These are phyloP conservation scores for Mercurialis annua DNA, from an alignment of 345 rosid species.

Conservation along the genomic window DNA sequence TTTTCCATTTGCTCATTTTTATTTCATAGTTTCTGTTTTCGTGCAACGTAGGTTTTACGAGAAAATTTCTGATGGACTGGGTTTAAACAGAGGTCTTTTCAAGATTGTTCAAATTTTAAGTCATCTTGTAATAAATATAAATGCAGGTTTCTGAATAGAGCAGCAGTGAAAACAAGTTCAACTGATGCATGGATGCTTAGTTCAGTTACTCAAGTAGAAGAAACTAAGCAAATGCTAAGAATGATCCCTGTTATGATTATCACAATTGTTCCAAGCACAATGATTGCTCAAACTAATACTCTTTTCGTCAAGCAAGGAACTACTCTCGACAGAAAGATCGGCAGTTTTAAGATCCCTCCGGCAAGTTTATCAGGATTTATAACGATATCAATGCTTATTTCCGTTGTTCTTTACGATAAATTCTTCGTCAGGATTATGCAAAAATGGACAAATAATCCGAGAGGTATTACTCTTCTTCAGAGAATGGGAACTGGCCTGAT, in stretches of 20 bases:
- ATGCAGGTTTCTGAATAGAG: constrained; percentile 68
- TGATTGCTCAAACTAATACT: constrained; percentile 71
- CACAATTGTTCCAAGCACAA: constrained; percentile 78
- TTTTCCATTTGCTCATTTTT: too few relatives aligned
- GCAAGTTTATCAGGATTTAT: constrained; percentile 64
- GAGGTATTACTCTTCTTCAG: constrained; percentile 82
- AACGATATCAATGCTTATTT: constrained; percentile 58
- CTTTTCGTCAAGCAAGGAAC: constrained; percentile 92
- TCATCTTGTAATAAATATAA: too few relatives aligned
- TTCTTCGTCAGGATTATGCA: constrained; percentile 41
- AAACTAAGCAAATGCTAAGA: constrained; percentile 85
- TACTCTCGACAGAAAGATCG: constrained; percentile 57
- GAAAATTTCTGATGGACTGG: too few relatives aligned
- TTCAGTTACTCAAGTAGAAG: constrained; percentile 85
- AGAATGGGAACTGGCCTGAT: constrained; percentile 68
- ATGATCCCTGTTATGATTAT: constrained; percentile 72
- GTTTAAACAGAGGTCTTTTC: too few relatives aligned
- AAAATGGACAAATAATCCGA: constrained; percentile 55
- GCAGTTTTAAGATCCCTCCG: constrained; percentile 62
- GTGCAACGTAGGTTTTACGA: too few relatives aligned
- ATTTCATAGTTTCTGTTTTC: too few relatives aligned
- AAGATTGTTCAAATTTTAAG: too few relatives aligned
- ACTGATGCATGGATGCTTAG: constrained; percentile 58
- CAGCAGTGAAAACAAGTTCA: constrained; percentile 57
- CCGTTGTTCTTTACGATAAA: constrained; percentile 57